Evolutionary conservation across 345 rosid genomes (phyloP), one percentile per base, ranked within the genome.

Genomic region (Theobroma cacao): DNA sequence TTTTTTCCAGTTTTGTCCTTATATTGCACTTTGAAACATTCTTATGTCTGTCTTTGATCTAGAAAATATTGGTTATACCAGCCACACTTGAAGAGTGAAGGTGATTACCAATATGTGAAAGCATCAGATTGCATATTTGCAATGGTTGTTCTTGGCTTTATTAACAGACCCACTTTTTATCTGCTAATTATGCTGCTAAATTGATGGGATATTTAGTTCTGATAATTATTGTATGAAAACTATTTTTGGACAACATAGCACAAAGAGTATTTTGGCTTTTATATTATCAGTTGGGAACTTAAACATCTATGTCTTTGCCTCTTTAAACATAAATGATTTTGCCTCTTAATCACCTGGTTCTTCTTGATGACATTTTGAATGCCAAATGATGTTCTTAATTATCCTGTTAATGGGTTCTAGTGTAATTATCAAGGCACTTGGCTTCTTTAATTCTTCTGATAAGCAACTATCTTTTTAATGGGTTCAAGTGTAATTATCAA

Each of bases 321-420:
- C 56, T 45, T 69, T 48, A 69, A 30, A 31, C 17, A 48, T 31
- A 4, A 10, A 48, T 31, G 24, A 15, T 58, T 26, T 11, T 9
- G 40, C 74, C 41, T 7, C 56, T 45, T 69, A 26, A 69, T 45
- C 34, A 69, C 34, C 56, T 34, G 48, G 2, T 56, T 20, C 31
- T 36, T 72, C 45, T 38, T 56, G n/a, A 74, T 74, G 22, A 38
- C 64, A 58, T 72, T 72, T 72, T 33, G 30, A 72, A 20, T 48
- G 18, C 4, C 22, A 28, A 28, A 22, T 17, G 56, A 17, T 47
- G 41, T 69, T 70, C 58, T 70, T 30, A 0, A 48, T 28, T 47
- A 70, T 70, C 74, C 47, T 70, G 14, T 28, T 28, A 47, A 30
- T 48, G 40, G 38, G 50, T 53, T 22, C 30, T 22, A 9, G 61